phyloP scores from a whole-genome alignment of 2,329 filamentous ascomycete species.

The Paracorniculantispora psalliotae region DNA sequence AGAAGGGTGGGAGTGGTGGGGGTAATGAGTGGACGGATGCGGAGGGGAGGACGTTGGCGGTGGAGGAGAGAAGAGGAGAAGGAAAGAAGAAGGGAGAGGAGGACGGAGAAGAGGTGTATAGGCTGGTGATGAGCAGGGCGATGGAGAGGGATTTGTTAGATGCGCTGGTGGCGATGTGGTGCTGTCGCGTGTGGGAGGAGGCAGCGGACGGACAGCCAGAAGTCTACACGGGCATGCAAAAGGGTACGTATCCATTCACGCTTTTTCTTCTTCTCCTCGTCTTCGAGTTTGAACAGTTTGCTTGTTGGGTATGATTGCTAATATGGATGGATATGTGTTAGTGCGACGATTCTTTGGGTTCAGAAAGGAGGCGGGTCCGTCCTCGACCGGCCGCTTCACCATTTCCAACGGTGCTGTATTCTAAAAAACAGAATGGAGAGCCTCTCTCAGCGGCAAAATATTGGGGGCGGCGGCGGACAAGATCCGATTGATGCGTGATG shows the following conservation, averaged over 20 bases:
- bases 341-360: too few species aligned
- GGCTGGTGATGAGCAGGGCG: slow-evolving; percentile 1
- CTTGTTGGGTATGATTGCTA: too few species aligned
- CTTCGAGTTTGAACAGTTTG: not conserved
- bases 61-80: slow-evolving; percentile 14
- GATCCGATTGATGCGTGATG: too few species aligned
- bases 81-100: not conserved
- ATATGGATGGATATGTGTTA: too few species aligned
- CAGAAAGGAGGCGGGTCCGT: too few species aligned
- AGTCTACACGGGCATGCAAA: not conserved
- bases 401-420: too few species aligned
- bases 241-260: not conserved
- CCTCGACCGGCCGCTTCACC: too few species aligned
- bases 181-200: slow-evolving; percentile 5
- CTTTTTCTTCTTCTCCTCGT: not conserved
- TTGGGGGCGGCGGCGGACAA: too few species aligned
- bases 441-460: too few species aligned
- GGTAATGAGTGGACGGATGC: slow-evolving; percentile 20
- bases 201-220: not conserved
- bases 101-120: not conserved
- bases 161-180: slow-evolving; percentile 19
- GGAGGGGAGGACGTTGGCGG: slow-evolving; percentile 18
- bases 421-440: too few species aligned
- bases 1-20: slow-evolving; percentile 11
- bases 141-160: slow-evolving; percentile 18